Percentiles rank a stretch among this genome's conserved stretches.
Evolutionary conservation across 2,329 filamentous ascomycete genomes (phyloP).

Genomic region (Aspergillus ibericus): DNA sequence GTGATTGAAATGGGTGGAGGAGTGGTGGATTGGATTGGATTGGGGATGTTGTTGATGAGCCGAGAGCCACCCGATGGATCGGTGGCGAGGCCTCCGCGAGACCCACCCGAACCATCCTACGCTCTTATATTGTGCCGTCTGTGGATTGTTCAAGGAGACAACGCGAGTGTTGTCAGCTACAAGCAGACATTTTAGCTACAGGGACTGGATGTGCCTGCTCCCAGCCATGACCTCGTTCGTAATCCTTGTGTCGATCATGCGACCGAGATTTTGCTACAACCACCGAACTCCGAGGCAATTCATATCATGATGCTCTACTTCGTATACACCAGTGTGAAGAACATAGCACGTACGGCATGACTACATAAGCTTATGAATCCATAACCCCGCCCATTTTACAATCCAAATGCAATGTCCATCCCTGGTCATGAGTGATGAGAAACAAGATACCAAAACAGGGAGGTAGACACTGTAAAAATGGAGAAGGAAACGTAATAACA

Average conservation of each 20-base stretch:
- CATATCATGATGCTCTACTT: background rate
- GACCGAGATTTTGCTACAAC: background rate
- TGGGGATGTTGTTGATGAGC: background rate
- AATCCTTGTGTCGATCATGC: background rate
- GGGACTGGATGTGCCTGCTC: no score
- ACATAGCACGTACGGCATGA: slow-evolving; percentile 1
- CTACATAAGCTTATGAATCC: background rate
- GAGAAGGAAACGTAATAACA: background rate
- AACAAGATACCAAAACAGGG: background rate
- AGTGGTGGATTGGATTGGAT: background rate
- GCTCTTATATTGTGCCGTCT: background rate
- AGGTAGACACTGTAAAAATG: background rate
- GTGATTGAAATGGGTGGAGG: background rate
- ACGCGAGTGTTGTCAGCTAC: no score
- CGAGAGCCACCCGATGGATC: background rate
- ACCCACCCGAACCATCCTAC: background rate
- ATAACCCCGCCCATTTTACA: slow-evolving; percentile 1
- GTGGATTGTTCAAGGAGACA: no score
- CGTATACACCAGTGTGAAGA: background rate
- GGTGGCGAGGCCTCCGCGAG: background rate
- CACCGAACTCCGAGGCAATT: background rate
- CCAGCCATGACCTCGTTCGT: background rate
- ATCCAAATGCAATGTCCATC: background rate
- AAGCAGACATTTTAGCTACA: no score
- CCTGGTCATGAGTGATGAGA: background rate